Evolutionary conservation across 2,329 filamentous ascomycete genomes (phyloP).

Genomic region (Nannizziopsis barbatae): DNA sequence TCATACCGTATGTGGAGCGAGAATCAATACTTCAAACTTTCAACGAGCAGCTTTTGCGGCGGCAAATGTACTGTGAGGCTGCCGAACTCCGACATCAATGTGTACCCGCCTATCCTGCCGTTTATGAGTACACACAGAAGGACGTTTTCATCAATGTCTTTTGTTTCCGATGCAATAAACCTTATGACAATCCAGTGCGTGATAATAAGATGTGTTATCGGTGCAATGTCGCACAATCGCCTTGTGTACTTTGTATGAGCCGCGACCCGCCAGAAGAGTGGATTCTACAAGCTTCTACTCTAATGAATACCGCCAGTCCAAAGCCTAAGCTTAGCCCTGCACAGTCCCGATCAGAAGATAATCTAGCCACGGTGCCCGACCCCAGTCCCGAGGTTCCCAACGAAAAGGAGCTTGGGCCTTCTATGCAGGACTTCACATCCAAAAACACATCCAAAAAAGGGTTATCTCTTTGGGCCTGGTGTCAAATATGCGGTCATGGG

Average conservation of each 20-base stretch:
- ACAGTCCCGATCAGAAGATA: conserved; percentile 3
- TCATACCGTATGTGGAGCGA: conserved; percentile 37
- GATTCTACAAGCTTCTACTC: conserved; percentile 22
- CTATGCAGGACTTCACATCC: conserved; percentile 15
- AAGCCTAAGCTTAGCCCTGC: background rate
- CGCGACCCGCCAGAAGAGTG: conserved; percentile 33
- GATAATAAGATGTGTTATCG: conserved; percentile 43
- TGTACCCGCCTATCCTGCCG: conserved; percentile 45
- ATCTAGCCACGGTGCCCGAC: background rate
- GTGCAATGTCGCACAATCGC: conserved; percentile 34
- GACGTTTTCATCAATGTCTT: conserved; percentile 45
- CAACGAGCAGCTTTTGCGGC: conserved; percentile 43
- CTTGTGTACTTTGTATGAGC: conserved; percentile 35
- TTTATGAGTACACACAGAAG: conserved; percentile 47
- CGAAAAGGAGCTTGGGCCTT: background rate
- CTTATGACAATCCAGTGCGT: conserved; percentile 41
- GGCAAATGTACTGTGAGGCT: conserved; percentile 38
- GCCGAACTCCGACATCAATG: conserved; percentile 46
- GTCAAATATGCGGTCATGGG: conserved; percentile 50
- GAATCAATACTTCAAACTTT: conserved; percentile 48
- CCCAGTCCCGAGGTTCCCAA: background rate
- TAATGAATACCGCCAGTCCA: conserved; percentile 13
- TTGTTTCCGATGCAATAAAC: conserved; percentile 47
- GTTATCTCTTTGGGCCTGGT: conserved; percentile 44
- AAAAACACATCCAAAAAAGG: conserved; percentile 25